A percentile compares a stretch with the other conserved stretches of the same genome.
Evolutionary conservation across 2,329 filamentous ascomycete species (phyloP).

Genomic region (Plenodomus lindquistii): DNA sequence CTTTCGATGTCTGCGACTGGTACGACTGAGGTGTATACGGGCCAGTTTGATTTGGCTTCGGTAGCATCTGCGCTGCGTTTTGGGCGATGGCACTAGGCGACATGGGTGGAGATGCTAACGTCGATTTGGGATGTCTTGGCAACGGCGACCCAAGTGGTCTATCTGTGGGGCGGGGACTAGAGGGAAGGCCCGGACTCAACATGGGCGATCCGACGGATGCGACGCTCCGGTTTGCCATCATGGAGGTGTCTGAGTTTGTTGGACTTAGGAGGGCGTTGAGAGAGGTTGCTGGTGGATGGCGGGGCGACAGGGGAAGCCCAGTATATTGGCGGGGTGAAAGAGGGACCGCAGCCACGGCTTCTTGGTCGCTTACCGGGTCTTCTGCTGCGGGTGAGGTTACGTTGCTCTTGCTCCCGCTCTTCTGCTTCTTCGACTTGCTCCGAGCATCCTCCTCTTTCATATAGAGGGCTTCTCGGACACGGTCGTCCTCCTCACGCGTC

Average conservation of each 20-base stretch:
- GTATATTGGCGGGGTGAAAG: conserved; percentile 37
- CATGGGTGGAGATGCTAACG: conserved; percentile 67
- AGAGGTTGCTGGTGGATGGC: conserved; percentile 42
- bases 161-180: conserved; percentile 64
- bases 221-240: conserved; percentile 45
- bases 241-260: conserved; percentile 45
- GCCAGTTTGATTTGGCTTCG: conserved; percentile 73
- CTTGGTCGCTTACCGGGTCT: conserved; percentile 17
- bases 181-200: conserved; percentile 65
- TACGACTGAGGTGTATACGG: conserved; percentile 69
- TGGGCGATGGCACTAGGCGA: conserved; percentile 63
- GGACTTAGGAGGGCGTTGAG: conserved; percentile 56
- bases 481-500: conserved; percentile 86
- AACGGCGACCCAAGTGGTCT: conserved; percentile 63
- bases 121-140: conserved; percentile 60
- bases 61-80: conserved; percentile 72
- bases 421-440: conserved; percentile 74
- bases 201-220: conserved; percentile 51
- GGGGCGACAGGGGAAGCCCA: conserved; percentile 44
- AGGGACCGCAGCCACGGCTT: conserved; percentile 21
- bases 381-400: conserved; percentile 28
- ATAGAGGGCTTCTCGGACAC: conserved; percentile 70
- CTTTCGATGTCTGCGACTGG: conserved; percentile 50
- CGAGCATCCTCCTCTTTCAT: conserved; percentile 69
- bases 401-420: conserved; percentile 57